Evolutionary conservation across 2,329 filamentous ascomycete genomes (phyloP).

Genomic region (Paecilomyces niveus): DNA sequence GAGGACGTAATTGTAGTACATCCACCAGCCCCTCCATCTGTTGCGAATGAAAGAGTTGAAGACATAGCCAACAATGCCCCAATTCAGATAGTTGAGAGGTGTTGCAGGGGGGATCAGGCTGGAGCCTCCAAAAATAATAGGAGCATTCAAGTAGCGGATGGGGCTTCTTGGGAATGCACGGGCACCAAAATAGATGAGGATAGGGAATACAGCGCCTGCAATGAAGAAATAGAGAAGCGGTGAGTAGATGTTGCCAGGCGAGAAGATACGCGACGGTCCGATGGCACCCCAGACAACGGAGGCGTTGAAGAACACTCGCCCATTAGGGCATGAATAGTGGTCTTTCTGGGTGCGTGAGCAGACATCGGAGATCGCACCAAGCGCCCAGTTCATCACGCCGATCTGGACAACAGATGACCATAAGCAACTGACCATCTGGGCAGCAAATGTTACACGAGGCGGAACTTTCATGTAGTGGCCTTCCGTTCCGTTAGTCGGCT

Average conservation of each 20-base stretch:
- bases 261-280: slow-evolving; percentile 64
- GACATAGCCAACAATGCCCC: slow-evolving; percentile 59
- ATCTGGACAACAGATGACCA: slow-evolving; percentile 47
- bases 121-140: slow-evolving; percentile 61
- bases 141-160: slow-evolving; percentile 60
- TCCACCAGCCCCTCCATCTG: slow-evolving; percentile 64
- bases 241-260: slow-evolving; percentile 54
- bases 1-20: slow-evolving; percentile 70
- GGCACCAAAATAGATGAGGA: slow-evolving; percentile 56
- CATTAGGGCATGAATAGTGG: slow-evolving; percentile 54
- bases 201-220: slow-evolving; percentile 55
- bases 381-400: slow-evolving; percentile 38
- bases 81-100: slow-evolving; percentile 63
- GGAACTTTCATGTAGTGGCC: slow-evolving; percentile 57
- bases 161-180: slow-evolving; percentile 55
- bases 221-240: slow-evolving; percentile 66
- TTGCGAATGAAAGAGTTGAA: slow-evolving; percentile 65
- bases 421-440: slow-evolving; percentile 45
- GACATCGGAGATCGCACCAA: slow-evolving; percentile 54
- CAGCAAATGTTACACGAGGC: slow-evolving; percentile 45
- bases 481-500: neutral
- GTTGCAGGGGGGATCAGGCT: slow-evolving; percentile 62
- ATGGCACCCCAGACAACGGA: slow-evolving; percentile 69
- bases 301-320: slow-evolving; percentile 59
- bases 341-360: slow-evolving; percentile 54